Percentiles rank a stretch among this genome's conserved stretches.
These are phyloP conservation scores for Cyclotella baltica DNA, from an alignment of 108 stramenopile species.

Conservation along the genomic window DNA sequence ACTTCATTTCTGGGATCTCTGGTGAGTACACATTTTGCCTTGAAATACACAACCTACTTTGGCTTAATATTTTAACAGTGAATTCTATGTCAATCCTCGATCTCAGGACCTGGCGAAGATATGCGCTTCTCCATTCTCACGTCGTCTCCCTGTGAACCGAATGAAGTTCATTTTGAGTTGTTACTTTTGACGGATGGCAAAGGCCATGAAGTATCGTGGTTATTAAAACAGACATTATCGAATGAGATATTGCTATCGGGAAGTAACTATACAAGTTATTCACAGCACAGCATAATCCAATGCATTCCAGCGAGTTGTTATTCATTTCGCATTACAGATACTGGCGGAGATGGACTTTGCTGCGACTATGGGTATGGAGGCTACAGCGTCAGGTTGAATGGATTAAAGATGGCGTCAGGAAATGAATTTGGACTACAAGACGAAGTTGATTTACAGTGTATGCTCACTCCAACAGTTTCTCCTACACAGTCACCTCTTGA, in stretches of 20 bases:
- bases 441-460: constrained; percentile 32
- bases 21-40: constrained; percentile 17
- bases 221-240: constrained; percentile 14
- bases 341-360: constrained; percentile 49
- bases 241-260: constrained; percentile 26
- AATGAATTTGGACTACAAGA: constrained; percentile 29
- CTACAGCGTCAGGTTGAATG: constrained; percentile 43
- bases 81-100: neutral
- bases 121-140: constrained; percentile 45
- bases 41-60: neutral
- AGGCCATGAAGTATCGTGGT: constrained; percentile 42
- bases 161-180: constrained; percentile 42
- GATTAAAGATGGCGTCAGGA: constrained; percentile 40
- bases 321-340: constrained; percentile 33
- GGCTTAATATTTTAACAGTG: neutral
- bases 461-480: constrained; percentile 22
- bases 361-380: constrained; percentile 36
- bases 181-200: constrained; percentile 37
- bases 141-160: constrained; percentile 39
- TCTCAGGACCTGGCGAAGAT: constrained; percentile 20
- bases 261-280: constrained; percentile 18
- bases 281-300: constrained; percentile 8
- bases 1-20: constrained; percentile 48
- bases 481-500: constrained; percentile 20
- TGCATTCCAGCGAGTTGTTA: constrained; percentile 46